phyloP scores from a whole-genome alignment of 164 flowering plant genomes.

The Chloranthus sessilifolius region DNA sequence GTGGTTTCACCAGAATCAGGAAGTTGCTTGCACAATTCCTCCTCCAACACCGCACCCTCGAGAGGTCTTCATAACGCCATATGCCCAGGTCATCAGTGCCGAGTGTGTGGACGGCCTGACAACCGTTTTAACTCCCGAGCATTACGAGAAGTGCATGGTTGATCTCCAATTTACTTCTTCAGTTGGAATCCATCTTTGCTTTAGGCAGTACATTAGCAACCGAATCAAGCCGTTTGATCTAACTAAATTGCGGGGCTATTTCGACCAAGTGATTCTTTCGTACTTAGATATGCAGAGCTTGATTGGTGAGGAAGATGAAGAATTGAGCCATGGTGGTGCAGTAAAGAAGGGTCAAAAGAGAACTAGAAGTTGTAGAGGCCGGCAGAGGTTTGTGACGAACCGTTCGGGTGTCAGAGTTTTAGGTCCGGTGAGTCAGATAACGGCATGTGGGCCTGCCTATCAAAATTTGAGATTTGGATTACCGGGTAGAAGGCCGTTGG shows the following conservation, averaged over 20 bases:
- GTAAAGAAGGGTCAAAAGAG: constrained; percentile 48
- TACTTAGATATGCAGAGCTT: constrained; percentile 37
- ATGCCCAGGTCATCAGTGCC: constrained; percentile 85
- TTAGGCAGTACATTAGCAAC: constrained; percentile 63
- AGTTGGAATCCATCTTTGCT: constrained; percentile 56
- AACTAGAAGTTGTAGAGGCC: constrained; percentile 44
- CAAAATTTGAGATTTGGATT: constrained; percentile 32
- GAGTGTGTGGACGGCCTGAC: constrained; percentile 97
- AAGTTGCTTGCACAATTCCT: constrained; percentile 58
- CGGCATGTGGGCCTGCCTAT: constrained; percentile 18
- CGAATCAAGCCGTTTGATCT: constrained; percentile 72
- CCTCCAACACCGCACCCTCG: constrained; percentile 59
- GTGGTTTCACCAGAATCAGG: constrained; percentile 91
- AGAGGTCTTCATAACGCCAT: constrained; percentile 90
- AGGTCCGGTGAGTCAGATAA: constrained; percentile 11
- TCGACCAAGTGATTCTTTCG: constrained; percentile 64
- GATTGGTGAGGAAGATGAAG: constrained; percentile 43
- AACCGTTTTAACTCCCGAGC: constrained; percentile 74
- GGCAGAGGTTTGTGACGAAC: constrained; percentile 22
- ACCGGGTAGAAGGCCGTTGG: constrained; percentile 25
- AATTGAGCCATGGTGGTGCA: constrained; percentile 30
- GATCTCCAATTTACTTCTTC: constrained; percentile 41
- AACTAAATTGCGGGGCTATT: constrained; percentile 78
- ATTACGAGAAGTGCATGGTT: constrained; percentile 62
- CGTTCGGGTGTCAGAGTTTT: constrained; percentile 22